Base-by-base conservation (phyloP, 164 flowering plant species). In the Kalanchoe fedtschenkoi region DNA sequence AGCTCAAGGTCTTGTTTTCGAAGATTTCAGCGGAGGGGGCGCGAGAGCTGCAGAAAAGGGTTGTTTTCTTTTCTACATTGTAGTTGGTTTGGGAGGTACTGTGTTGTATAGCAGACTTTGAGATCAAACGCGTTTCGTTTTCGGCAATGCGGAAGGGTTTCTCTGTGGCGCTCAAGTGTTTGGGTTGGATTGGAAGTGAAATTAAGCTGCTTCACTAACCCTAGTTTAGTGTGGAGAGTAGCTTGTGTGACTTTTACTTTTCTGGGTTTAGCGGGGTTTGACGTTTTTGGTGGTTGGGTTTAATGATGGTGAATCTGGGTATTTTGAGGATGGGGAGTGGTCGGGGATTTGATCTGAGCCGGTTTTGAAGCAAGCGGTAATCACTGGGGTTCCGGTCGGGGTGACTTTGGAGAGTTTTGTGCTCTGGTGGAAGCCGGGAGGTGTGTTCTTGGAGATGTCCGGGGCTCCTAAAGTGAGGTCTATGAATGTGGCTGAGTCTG, bases 391-490 rank as follows among this genome's bases (percentile, higher is more conserved):
- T 37, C 14, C 13, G 13, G 32, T 15, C 34, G 41, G 14, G 63
- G 35, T 66, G 39, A n/a, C 8, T 24, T 68, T 70, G 57, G 56
- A 0, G 62, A 38, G 28, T 6, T 10, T 41, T n/a, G n/a, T n/a
- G n/a, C n/a, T n/a, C n/a, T 46, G 55, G 34, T 59, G 62, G 65
- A 43, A 13, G n/a, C n/a, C n/a, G n/a, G n/a, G n/a, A n/a, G 39
- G 58, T 63, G 35, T 30, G 54, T 57, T 67, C 33, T 21, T 51
- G 58, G 60, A 43, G 29, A 85, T 83, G 88, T 81, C 84, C 6
- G 84, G 87, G 62, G 81, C 78, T 68, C 83, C 88, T 1, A 79
- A 75, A 66, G 78, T 80, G 56, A 78, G 77, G 74, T 78, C 89
- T 0, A 75, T 82, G 79, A 82, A 81, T 77, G 80, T 86, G 58